Conservation (phyloP, 164 flowering plant genomes). For the Stephania yunnanensis region DNA sequence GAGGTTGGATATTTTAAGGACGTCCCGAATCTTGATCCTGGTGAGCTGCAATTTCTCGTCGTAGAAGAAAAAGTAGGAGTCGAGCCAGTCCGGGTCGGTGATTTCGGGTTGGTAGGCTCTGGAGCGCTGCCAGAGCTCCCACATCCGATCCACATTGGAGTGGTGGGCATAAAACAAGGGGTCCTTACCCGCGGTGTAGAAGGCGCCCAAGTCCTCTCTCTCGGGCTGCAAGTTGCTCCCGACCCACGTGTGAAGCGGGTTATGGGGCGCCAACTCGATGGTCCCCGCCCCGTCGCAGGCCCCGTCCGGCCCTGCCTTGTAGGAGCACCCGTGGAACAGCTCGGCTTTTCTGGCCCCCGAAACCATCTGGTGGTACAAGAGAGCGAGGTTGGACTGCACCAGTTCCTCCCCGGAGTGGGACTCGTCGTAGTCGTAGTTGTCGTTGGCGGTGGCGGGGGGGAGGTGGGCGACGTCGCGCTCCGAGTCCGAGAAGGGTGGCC, state of each 20-base stretch:
- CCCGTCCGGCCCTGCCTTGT: slow-evolving; percentile 17
- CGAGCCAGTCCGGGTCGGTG: slow-evolving; percentile 22
- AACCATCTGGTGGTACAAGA: slow-evolving; percentile 29
- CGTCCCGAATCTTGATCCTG: slow-evolving; percentile 18
- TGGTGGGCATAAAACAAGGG: slow-evolving; percentile 28
- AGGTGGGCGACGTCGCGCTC: slow-evolving; percentile 17
- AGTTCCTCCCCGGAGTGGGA: slow-evolving; percentile 13
- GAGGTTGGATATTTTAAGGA: slow-evolving; percentile 20
- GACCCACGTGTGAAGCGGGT: slow-evolving; percentile 25
- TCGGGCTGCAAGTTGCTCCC: slow-evolving; percentile 19
- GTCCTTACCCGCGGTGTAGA: slow-evolving; percentile 24
- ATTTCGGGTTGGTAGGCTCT: slow-evolving; percentile 9
- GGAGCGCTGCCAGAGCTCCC: slow-evolving; percentile 19
- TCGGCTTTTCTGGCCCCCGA: slow-evolving; percentile 29
- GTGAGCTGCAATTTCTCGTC: slow-evolving; percentile 21
- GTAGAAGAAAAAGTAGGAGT: slow-evolving; percentile 24
- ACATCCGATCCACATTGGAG: slow-evolving; percentile 26
- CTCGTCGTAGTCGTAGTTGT: slow-evolving; percentile 17
- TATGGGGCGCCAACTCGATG: slow-evolving; percentile 27
- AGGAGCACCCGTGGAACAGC: slow-evolving; percentile 25
- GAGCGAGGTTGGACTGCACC: slow-evolving; percentile 10
- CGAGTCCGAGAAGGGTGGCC: slow-evolving; percentile 10
- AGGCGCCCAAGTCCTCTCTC: slow-evolving; percentile 25
- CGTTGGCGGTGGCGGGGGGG: slow-evolving; percentile 16
- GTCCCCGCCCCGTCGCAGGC: slow-evolving; percentile 25